These are phyloP conservation scores for Microcyclospora pomicola DNA, from an alignment of 2,329 filamentous ascomycete genomes.

Conservation along the genomic window DNA sequence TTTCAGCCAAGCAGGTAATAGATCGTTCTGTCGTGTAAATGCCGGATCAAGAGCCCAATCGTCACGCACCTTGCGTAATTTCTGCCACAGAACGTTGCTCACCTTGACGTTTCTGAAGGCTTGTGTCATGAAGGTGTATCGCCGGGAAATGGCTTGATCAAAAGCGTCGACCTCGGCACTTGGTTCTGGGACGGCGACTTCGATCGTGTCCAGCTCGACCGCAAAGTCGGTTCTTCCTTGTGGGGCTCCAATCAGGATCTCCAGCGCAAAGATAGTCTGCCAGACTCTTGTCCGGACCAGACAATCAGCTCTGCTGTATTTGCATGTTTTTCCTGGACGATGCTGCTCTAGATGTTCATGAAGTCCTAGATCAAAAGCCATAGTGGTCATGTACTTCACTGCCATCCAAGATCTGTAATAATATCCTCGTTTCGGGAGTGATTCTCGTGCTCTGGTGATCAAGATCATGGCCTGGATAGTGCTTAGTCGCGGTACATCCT, in stretches of 20 bases:
- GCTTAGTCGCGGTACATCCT: conserved; percentile 79
- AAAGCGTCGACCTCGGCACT: conserved; percentile 55
- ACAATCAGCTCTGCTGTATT: conserved; percentile 58
- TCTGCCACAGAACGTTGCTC: conserved; percentile 62
- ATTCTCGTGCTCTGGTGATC: conserved; percentile 79
- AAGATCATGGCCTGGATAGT: conserved; percentile 84
- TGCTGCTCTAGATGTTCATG: conserved; percentile 78
- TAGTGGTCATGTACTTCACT: conserved; percentile 77
- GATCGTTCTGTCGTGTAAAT: conserved; percentile 64
- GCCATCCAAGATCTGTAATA: conserved; percentile 98
- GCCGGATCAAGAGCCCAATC: conserved; percentile 81
- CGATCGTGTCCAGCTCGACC: conserved; percentile 61
- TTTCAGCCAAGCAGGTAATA: conserved; percentile 60
- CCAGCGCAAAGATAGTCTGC: conserved; percentile 75
- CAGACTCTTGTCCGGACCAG: conserved; percentile 74
- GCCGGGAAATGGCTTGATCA: conserved; percentile 65
- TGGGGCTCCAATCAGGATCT: conserved; percentile 84
- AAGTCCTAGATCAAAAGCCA: conserved; percentile 82
- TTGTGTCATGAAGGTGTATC: conserved; percentile 69
- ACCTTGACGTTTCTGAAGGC: conserved; percentile 64
- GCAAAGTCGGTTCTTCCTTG: conserved; percentile 69
- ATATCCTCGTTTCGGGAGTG: conserved; percentile 83
- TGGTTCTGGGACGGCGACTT: conserved; percentile 53
- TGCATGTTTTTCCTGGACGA: conserved; percentile 54
- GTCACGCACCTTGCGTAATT: conserved; percentile 58